Base-by-base conservation (phyloP, 2,329 filamentous ascomycete genomes). In the Aspergillus bombycis region DNA sequence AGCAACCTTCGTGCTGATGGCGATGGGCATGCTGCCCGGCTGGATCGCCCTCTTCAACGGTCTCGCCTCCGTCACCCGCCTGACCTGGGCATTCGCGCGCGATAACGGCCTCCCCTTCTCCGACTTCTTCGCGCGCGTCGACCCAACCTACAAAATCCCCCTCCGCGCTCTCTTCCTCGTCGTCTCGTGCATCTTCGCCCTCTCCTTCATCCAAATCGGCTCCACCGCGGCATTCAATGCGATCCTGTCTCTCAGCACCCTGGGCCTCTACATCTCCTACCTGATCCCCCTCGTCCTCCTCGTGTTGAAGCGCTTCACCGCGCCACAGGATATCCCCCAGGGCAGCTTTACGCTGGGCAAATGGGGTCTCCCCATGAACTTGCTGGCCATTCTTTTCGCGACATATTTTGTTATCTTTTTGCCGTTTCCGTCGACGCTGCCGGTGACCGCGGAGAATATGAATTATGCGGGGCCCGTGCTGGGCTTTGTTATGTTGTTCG, bases 221-320 rank as follows among this genome's bases (percentile, higher is more conserved):
- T 83, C 78, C 21, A 72, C 76, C 5, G 76, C 79, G 4, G 84
- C 83, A 7, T 84, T 85, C 72, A 83, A 85, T 69, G 82, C 80
- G 59, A 81, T 85, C 64, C 77, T 83, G 14, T 84, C 82, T 7
- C 75, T 86, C 12, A 79, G 79, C 10, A 76, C 83, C 50, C 78
- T 78, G 36, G 80, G 80, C 1, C 75, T 85, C 21, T 80, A 85
- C 38, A 78, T 79, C 45, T 83, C 81, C 23, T 86, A 85, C 69
- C 77, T 85, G 52, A 77, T 84, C 14, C 68, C 66, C 6, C 79
- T 82, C 52, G 67, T 74, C 19, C 78, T 68, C 2, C 60, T 81
- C 19, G 58, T 48, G 12, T 32, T 62, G 5, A 72, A 70, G 64
- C 65, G 70, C 0, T 41, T 71, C n/a, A 66, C 46, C 1, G 57